Evolutionary conservation across 1,284 basidiomycete species (phyloP), one percentile per base, ranked within the genome.

Genomic region (Leccinum subrobustum): DNA sequence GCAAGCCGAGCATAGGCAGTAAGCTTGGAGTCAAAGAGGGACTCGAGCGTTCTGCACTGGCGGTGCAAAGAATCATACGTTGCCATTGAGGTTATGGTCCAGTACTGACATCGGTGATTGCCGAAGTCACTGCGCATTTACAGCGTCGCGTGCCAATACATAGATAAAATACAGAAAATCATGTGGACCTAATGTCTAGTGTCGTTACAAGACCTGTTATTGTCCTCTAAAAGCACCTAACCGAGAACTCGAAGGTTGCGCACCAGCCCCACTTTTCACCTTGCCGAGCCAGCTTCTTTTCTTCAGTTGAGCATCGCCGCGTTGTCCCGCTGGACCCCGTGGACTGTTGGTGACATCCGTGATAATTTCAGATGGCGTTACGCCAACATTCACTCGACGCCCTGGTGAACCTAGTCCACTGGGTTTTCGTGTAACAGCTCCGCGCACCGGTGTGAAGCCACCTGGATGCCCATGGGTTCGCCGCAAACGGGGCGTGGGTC

Each of bases 1-100:
- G 92, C 93, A 37, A 97, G 81, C 65, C 92, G 90, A 23, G 92
- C 88, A 75, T 98, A 98, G 6, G 91, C 82, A 0, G 93, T 93
- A 20, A 98, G 83, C 74, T 97, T 95, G 37, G 91, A 81, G 73
- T 97, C 93, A 66, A 98, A 91, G 27, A 95, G 84, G 48, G 92
- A 90, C 75, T 97, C 95, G 33, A 97, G 86, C 6, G 93, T 95
- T 67, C 95, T 83, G 73, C 92, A 94, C 77, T 96, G 93, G 63
- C 93, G 81, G 69, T 95, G 89, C 44, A 93, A 77, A 59, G 86
- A 83, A 68, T 93, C 91, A 75, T 92, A 92, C 64, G 79, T 85
- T 56, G 87, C 81, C 89, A 91, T 91, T 4, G n/a, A 12, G 20
- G 14, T 51, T 29, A 16, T 12, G 27, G 50, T 51, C 11, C 12